A percentile compares a stretch with the other conserved stretches of the same genome.
These are phyloP conservation scores for Erythrophleum fordii DNA, from an alignment of 306 rosid species.

Conservation along the genomic window DNA sequence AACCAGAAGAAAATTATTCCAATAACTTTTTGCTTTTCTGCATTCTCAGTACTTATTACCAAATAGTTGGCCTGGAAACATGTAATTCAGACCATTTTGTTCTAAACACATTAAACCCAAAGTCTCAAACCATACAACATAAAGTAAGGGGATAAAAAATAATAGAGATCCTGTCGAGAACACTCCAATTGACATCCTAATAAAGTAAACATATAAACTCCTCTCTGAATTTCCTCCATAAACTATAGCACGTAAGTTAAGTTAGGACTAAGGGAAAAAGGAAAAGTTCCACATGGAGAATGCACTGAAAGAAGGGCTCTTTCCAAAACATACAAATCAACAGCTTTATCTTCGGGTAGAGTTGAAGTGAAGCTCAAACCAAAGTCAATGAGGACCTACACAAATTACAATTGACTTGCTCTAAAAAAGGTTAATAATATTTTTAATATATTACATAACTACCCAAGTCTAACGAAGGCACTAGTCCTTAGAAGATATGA, in stretches of 20 bases:
- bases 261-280: slow-evolving; percentile 3
- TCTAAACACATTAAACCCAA: not conserved
- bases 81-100: not conserved
- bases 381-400: slow-evolving; percentile 82
- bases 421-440: slow-evolving; percentile 32
- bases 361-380: slow-evolving; percentile 92
- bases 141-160: not conserved
- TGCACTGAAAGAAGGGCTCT: slow-evolving; percentile 92
- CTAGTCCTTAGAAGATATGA: slow-evolving; percentile 14
- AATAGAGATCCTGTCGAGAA: not conserved
- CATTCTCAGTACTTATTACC: not conserved
- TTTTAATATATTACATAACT: slow-evolving; percentile 19
- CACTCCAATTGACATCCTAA: slow-evolving; percentile 16
- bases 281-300: slow-evolving; percentile 72
- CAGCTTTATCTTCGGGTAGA: slow-evolving; percentile 91
- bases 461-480: not conserved
- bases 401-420: slow-evolving; percentile 31
- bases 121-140: not conserved
- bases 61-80: not conserved
- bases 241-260: not conserved
- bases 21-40: not conserved
- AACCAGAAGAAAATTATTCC: not conserved
- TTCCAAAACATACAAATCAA: slow-evolving; percentile 88
- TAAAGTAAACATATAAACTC: not conserved
- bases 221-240: not conserved